These are phyloP conservation scores for Medicago ruthenica DNA, from an alignment of 306 rosid genomes.

Conservation along the genomic window DNA sequence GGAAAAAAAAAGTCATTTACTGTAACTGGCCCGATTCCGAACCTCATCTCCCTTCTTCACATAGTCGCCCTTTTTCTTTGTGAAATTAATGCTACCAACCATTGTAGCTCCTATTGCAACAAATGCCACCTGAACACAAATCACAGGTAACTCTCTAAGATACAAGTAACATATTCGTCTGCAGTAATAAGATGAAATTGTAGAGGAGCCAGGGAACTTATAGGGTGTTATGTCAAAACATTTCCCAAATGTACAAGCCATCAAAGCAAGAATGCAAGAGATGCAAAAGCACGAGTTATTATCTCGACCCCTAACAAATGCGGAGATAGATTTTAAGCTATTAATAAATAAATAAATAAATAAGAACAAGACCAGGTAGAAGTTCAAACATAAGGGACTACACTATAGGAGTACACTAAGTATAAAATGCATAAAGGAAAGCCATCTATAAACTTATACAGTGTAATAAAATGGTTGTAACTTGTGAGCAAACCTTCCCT, in stretches of 20 bases:
- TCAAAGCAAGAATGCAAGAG: conserved; percentile 29
- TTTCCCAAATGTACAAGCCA: background rate
- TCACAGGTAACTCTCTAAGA: conserved; percentile 25
- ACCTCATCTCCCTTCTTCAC: conserved; percentile 99
- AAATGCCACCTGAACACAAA: conserved; percentile 78
- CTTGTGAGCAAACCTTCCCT: conserved; percentile 5
- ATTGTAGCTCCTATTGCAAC: conserved; percentile 98
- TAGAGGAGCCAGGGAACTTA: conserved; percentile 5
- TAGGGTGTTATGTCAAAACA: background rate
- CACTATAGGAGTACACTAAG: conserved; percentile 5
- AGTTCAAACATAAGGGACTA: background rate
- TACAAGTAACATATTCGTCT: background rate
- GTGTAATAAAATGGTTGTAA: conserved; percentile 6
- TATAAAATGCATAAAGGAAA: conserved; percentile 18
- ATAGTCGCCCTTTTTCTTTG: conserved; percentile 72
- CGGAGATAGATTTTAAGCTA: conserved; percentile 2
- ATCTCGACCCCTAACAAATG: background rate
- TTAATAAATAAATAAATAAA: background rate
- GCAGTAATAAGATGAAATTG: conserved; percentile 10
- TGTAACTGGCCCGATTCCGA: conserved; percentile 12
- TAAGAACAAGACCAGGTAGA: conserved; percentile 16
- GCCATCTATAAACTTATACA: conserved; percentile 1
- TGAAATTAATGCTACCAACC: conserved; percentile 95
- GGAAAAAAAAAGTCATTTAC: conserved; percentile 28
- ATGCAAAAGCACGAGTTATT: background rate